Conservation (phyloP, 2,329 filamentous ascomycete genomes). For the Apiospora malaysiana region DNA sequence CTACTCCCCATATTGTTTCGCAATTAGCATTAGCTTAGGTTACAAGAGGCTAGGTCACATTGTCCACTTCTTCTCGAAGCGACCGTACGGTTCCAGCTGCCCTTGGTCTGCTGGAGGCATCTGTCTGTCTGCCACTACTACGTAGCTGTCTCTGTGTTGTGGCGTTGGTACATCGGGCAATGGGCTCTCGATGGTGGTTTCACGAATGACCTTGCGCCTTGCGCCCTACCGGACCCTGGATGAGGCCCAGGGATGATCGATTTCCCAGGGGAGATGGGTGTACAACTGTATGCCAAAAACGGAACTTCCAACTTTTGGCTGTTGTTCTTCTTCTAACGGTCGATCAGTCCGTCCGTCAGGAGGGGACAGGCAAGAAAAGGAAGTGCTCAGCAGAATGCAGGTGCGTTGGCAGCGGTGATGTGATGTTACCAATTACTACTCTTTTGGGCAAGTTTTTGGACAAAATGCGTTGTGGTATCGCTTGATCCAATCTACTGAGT, state of each 20-base stretch:
- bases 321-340: background rate
- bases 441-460: background rate
- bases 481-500: conserved; percentile 5
- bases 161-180: background rate
- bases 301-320: too few relatives aligned
- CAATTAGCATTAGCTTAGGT: conserved; percentile 18
- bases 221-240: background rate
- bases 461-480: background rate
- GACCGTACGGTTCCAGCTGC: conserved; percentile 11
- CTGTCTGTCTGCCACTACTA: too few relatives aligned
- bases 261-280: background rate
- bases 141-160: background rate
- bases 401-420: background rate
- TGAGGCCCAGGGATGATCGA: background rate
- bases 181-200: background rate
- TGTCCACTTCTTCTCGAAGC: conserved; percentile 17
- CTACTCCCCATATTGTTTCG: conserved; percentile 15
- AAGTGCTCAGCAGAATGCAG: background rate
- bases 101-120: background rate
- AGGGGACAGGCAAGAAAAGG: too few relatives aligned
- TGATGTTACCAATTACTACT: background rate
- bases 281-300: background rate
- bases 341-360: background rate
- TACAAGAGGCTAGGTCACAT: conserved; percentile 11
- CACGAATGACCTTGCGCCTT: background rate